Base-by-base conservation (phyloP, 495 filamentous ascomycete genomes). In the Melanomma pulvis-pyrius region DNA sequence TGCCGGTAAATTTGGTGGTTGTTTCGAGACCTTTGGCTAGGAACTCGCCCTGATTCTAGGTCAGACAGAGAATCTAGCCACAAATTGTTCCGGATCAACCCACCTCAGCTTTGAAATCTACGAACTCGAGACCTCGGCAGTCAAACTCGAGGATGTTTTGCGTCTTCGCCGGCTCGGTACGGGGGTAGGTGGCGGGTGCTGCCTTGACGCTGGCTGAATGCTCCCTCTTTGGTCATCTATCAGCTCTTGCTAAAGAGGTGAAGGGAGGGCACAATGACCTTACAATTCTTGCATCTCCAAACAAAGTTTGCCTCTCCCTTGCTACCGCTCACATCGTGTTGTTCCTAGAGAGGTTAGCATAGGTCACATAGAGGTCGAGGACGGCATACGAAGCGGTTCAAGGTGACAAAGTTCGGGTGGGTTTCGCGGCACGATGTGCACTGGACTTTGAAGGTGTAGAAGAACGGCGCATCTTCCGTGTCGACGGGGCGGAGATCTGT, bases 281-380 rank as follows among this genome's bases (percentile, higher is more conserved):
- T 75, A 72, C 81, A 98, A 68, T 91, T 88, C 76, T 92, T 96
- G 82, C 94, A 98, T 74, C 86, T 90, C 93, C 93, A 98, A 50
- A 98, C 94, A 75, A 98, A 97, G 78, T 97, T 97, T 9, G 94
- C 96, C 77, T 98, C 93, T 49, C 94, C 94, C 51, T 90, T 85
- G 77, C 92, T 96, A 17, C 92, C 92, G 59, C 90, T 92, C 72
- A 96, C 87, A 58, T 96, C 93, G 71, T 92, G 88, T 55, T 76
- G 81, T 73, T 96, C 92, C 92, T 98, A 52, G 36, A 30, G 21
- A 1, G 25, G 41, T 68, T 19, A 68, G 65, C 25, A 13, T 24
- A 53, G 57, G 47, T 21, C 7, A 25, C 9, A 34, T 17, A 26
- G 30, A 59, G 26, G 39, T 9, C 8, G 41, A 17, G 60, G 17